Evolutionary conservation across 805 yeast species (phyloP).

Genomic region (Vanderwaltozyma polyspora): DNA sequence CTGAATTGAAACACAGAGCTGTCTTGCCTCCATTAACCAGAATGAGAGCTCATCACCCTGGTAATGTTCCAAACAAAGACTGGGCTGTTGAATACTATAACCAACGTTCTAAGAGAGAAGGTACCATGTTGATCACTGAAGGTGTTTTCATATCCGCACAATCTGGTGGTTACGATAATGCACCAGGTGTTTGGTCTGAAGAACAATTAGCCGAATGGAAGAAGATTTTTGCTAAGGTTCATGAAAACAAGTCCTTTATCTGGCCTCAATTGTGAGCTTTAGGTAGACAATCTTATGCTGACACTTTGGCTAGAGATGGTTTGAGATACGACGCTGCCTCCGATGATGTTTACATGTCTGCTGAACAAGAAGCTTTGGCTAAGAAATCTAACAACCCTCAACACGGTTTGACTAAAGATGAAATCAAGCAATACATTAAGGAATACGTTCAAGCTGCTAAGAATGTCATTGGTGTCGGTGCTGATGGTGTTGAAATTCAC

Average conservation of each 20-base stretch:
- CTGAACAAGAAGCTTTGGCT: slow-evolving; percentile 27
- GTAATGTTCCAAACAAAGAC: slow-evolving; percentile 33
- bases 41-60: slow-evolving; percentile 29
- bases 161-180: slow-evolving; percentile 33
- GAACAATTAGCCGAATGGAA: slow-evolving; percentile 41
- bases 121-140: slow-evolving; percentile 51
- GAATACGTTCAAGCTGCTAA: slow-evolving; percentile 33
- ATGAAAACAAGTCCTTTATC: slow-evolving; percentile 35
- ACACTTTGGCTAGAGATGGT: slow-evolving; percentile 26
- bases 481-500: slow-evolving; percentile 58
- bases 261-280: slow-evolving; percentile 46
- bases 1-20: slow-evolving; percentile 28
- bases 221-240: slow-evolving; percentile 37
- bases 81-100: slow-evolving; percentile 42
- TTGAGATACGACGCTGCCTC: slow-evolving; percentile 31
- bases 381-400: slow-evolving; percentile 21
- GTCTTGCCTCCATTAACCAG: slow-evolving; percentile 39
- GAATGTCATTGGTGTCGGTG: slow-evolving; percentile 26
- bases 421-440: slow-evolving; percentile 26
- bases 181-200: slow-evolving; percentile 42
- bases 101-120: slow-evolving; percentile 44
- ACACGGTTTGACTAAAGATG: slow-evolving; percentile 22
- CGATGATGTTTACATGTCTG: slow-evolving; percentile 25
- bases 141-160: slow-evolving; percentile 40
- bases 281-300: slow-evolving; percentile 33